Conservation (phyloP, 805 yeast genomes). For the Crinitomyces ghanaensis region DNA sequence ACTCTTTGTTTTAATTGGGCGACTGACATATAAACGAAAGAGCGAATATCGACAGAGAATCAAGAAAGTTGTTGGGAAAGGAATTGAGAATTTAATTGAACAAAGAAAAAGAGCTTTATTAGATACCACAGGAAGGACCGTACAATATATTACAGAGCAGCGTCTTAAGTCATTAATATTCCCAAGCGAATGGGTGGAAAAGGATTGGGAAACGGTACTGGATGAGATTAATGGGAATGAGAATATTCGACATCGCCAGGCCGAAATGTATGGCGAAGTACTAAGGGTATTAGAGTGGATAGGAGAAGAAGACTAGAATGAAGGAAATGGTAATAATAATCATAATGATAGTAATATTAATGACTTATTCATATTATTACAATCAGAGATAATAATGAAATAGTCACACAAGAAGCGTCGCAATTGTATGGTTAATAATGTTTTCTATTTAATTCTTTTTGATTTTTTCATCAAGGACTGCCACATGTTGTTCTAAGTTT, state of each 20-base stretch:
- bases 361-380: background rate
- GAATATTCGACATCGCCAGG: slow-evolving; percentile 47
- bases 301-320: slow-evolving; percentile 6
- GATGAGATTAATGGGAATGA: slow-evolving; percentile 51
- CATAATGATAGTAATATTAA: background rate
- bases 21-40: background rate
- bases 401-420: background rate
- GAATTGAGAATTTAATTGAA: slow-evolving; percentile 6
- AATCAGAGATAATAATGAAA: background rate
- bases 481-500: slow-evolving; percentile 58
- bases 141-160: slow-evolving; percentile 11
- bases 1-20: slow-evolving; percentile 2
- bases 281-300: slow-evolving; percentile 82
- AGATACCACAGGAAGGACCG: slow-evolving; percentile 13
- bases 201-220: slow-evolving; percentile 45
- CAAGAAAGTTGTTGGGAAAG: slow-evolving; percentile 4
- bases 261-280: slow-evolving; percentile 79
- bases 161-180: slow-evolving; percentile 12
- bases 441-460: background rate
- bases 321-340: background rate
- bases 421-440: background rate
- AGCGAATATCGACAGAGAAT: slow-evolving; percentile 1
- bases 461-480: slow-evolving; percentile 8
- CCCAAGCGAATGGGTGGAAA: slow-evolving; percentile 4
- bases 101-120: slow-evolving; percentile 12